phyloP scores from a whole-genome alignment of 2,329 filamentous ascomycete genomes.

The Dothideomycetes sp. region DNA sequence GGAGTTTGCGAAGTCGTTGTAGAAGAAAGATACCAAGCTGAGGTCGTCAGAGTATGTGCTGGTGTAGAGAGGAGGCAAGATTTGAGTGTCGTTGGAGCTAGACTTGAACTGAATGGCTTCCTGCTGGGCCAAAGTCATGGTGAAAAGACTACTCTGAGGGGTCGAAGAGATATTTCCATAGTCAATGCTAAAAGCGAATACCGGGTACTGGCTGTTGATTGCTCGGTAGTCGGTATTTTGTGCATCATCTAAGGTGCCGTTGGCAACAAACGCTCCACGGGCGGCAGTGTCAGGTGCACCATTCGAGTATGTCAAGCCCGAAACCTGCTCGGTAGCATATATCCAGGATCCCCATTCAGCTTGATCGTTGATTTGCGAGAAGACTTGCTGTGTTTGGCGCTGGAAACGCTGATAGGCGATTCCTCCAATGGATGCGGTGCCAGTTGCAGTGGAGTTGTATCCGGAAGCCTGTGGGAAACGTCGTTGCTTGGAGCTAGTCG shows the following conservation, averaged over 20 bases:
- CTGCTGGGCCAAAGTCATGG: slow-evolving; percentile 39
- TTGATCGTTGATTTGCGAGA: slow-evolving; percentile 36
- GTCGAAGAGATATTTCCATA: slow-evolving; percentile 32
- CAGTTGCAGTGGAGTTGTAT: not conserved
- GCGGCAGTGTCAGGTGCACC: slow-evolving; percentile 33
- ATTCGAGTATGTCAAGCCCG: slow-evolving; percentile 35
- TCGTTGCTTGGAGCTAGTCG: not conserved
- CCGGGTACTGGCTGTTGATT: slow-evolving; percentile 37
- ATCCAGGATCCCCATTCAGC: slow-evolving; percentile 44
- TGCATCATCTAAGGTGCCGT: slow-evolving; percentile 33
- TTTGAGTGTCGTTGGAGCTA: slow-evolving; percentile 23
- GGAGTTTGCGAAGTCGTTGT: slow-evolving; percentile 33
- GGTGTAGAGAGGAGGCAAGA: slow-evolving; percentile 39
- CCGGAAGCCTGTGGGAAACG: not conserved
- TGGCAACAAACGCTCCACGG: slow-evolving; percentile 32
- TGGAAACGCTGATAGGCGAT: slow-evolving; percentile 19
- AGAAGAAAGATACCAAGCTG: slow-evolving; percentile 36
- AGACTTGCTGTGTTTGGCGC: slow-evolving; percentile 23
- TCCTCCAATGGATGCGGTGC: slow-evolving; percentile 4
- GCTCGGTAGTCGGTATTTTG: slow-evolving; percentile 37
- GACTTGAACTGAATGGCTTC: slow-evolving; percentile 41
- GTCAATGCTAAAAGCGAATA: slow-evolving; percentile 42
- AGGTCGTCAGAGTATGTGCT: slow-evolving; percentile 37
- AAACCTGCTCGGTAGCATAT: slow-evolving; percentile 35
- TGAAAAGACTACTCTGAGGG: slow-evolving; percentile 32